Evolutionary conservation across 2,329 filamentous ascomycete species (phyloP).

Genomic region (Aspergillus tamarii): DNA sequence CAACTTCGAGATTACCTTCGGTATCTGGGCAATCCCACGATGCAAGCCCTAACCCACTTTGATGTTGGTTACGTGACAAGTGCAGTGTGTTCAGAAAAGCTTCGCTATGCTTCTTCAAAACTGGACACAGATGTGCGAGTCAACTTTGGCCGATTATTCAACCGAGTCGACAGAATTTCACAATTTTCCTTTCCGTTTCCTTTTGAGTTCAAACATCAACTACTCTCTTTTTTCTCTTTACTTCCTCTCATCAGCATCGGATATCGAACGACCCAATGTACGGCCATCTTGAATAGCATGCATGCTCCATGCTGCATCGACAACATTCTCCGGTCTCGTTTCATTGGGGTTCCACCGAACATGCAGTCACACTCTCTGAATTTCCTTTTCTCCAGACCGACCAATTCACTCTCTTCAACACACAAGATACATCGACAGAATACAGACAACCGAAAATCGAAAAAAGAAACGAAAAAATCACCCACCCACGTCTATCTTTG

Average conservation of each 20-base stretch:
- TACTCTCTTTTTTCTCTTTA: conserved; percentile 5
- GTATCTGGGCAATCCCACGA: neutral
- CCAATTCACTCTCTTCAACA: conserved; percentile 12
- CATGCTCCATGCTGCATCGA: neutral
- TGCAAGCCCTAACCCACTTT: neutral
- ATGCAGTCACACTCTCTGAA: conserved; percentile 17
- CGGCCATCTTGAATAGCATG: neutral
- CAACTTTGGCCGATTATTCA: neutral
- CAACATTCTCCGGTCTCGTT: neutral
- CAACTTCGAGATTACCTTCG: neutral
- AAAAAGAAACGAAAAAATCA: conserved; percentile 13
- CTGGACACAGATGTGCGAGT: neutral
- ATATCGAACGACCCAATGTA: neutral
- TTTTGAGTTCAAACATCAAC: neutral
- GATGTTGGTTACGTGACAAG: neutral
- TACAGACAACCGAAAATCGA: conserved; percentile 9
- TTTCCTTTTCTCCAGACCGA: conserved; percentile 17
- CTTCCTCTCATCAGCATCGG: conserved; percentile 2
- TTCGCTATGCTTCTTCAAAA: neutral
- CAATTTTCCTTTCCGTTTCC: conserved; percentile 1
- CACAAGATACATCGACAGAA: neutral
- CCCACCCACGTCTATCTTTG: conserved; percentile 1
- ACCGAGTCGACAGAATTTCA: conserved; percentile 8
- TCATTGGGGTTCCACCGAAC: neutral
- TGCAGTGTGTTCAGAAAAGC: neutral